Conservation (phyloP, 768 basidiomycete species). For the Trametopsis cervina region DNA sequence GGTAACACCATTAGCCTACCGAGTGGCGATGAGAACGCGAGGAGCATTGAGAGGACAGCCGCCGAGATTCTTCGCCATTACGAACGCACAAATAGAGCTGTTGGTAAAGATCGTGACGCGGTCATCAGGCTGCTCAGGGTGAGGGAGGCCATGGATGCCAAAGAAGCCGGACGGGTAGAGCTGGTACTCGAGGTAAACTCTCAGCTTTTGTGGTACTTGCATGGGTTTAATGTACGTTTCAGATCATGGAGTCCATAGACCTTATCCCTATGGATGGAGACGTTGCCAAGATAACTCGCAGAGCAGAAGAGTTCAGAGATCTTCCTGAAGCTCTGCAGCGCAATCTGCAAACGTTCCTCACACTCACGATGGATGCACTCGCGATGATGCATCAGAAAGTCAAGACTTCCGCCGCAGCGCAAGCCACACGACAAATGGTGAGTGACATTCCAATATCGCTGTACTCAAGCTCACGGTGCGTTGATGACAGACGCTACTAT, state of each 20-base stretch:
- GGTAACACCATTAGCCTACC: conserved; percentile 76
- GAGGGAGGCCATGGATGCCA: conserved; percentile 73
- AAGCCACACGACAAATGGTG: conserved; percentile 74
- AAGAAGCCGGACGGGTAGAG: conserved; percentile 66
- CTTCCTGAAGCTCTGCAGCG: conserved; percentile 81
- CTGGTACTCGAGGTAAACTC: conserved; percentile 70
- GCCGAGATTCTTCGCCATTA: conserved; percentile 75
- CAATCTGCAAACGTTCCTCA: conserved; percentile 83
- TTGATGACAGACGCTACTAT: conserved; percentile 46
- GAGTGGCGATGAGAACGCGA: conserved; percentile 49
- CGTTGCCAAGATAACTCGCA: conserved; percentile 74
- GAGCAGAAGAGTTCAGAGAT: conserved; percentile 86
- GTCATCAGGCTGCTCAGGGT: conserved; percentile 71
- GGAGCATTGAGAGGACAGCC: conserved; percentile 66
- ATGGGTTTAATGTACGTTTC: background rate
- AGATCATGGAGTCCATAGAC: conserved; percentile 85
- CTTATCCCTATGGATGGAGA: conserved; percentile 86
- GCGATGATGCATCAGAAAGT: conserved; percentile 72
- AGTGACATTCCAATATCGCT: conserved; percentile 12
- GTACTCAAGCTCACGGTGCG: background rate
- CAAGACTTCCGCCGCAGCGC: conserved; percentile 65
- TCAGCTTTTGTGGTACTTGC: background rate
- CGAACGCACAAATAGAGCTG: conserved; percentile 66
- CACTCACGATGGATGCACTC: conserved; percentile 89
- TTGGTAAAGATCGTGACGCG: conserved; percentile 67